These are phyloP conservation scores for Sistotremastrum suecicum DNA, from an alignment of 768 basidiomycete species.

Conservation along the genomic window DNA sequence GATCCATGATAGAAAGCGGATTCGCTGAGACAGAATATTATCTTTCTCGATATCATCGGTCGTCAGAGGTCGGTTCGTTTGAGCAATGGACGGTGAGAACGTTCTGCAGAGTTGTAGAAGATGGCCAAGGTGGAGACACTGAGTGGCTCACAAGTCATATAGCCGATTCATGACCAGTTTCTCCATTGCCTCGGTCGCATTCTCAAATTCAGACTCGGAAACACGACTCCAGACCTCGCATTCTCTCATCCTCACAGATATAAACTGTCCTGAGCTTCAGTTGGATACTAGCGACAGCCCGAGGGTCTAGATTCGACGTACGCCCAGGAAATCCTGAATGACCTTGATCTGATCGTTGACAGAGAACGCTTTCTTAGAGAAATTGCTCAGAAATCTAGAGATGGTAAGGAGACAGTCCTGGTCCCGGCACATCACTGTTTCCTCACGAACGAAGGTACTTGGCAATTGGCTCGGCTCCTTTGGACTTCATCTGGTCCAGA, in stretches of 20 bases:
- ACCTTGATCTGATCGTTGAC: slow-evolving; percentile 90
- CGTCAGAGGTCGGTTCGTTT: slow-evolving; percentile 57
- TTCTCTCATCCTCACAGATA: slow-evolving; percentile 74
- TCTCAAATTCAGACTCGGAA: slow-evolving; percentile 79
- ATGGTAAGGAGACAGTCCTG: neutral
- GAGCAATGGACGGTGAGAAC: slow-evolving; percentile 75
- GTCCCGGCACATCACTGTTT: neutral
- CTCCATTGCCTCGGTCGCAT: slow-evolving; percentile 97
- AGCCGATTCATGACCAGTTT: slow-evolving; percentile 98
- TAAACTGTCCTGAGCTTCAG: slow-evolving; percentile 45
- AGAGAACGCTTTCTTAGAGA: slow-evolving; percentile 81
- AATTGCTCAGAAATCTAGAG: slow-evolving; percentile 80
- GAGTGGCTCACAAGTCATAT: slow-evolving; percentile 62
- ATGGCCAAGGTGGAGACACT: slow-evolving; percentile 17
- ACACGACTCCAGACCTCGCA: slow-evolving; percentile 72
- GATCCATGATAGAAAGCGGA: slow-evolving; percentile 84
- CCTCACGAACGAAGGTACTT: slow-evolving; percentile 92
- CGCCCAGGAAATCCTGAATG: slow-evolving; percentile 84
- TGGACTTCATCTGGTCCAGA: slow-evolving; percentile 85
- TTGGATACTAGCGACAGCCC: slow-evolving; percentile 4
- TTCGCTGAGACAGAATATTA: slow-evolving; percentile 78
- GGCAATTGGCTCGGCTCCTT: slow-evolving; percentile 80
- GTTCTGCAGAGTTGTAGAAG: slow-evolving; percentile 39
- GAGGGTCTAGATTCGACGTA: slow-evolving; percentile 22
- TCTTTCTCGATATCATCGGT: slow-evolving; percentile 96